These are phyloP conservation scores for Boletus barrowsii DNA, from an alignment of 768 basidiomycete species.

Conservation along the genomic window DNA sequence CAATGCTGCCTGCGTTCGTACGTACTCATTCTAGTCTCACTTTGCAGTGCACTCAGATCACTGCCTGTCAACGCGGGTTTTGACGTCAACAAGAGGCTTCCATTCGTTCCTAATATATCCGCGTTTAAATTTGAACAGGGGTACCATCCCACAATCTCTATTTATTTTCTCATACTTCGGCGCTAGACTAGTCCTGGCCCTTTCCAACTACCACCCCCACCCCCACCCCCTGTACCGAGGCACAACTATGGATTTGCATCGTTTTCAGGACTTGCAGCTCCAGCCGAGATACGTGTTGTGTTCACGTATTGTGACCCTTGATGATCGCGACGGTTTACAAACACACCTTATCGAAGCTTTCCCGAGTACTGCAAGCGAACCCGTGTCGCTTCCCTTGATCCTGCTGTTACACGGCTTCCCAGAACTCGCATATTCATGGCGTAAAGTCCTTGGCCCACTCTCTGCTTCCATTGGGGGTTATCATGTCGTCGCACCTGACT, in stretches of 20 bases:
- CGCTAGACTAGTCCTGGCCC: neutral
- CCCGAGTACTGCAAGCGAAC: conserved; percentile 21
- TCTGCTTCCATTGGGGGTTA: conserved; percentile 42
- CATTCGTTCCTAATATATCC: neutral
- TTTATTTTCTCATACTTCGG: no score
- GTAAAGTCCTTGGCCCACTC: conserved; percentile 53
- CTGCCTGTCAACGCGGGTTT: neutral
- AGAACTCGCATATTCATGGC: conserved; percentile 64
- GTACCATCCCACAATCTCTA: neutral
- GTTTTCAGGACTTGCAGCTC: conserved; percentile 12
- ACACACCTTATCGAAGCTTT: conserved; percentile 51
- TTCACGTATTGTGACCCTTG: conserved; percentile 37
- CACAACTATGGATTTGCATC: conserved; percentile 15
- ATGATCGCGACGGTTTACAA: conserved; percentile 41
- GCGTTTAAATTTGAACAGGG: neutral
- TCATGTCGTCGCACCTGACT: conserved; percentile 62
- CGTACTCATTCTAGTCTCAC: conserved; percentile 3
- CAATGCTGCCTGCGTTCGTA: conserved; percentile 5
- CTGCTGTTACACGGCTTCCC: conserved; percentile 67
- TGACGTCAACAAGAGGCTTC: neutral
- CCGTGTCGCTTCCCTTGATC: conserved; percentile 41
- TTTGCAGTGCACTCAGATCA: neutral
- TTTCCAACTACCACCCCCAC: neutral
- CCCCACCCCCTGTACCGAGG: neutral
- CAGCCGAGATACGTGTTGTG: conserved; percentile 35